These are phyloP conservation scores for Taphrina sp. DNA, from an alignment of 1,139 yeast genomes.

Conservation along the genomic window DNA sequence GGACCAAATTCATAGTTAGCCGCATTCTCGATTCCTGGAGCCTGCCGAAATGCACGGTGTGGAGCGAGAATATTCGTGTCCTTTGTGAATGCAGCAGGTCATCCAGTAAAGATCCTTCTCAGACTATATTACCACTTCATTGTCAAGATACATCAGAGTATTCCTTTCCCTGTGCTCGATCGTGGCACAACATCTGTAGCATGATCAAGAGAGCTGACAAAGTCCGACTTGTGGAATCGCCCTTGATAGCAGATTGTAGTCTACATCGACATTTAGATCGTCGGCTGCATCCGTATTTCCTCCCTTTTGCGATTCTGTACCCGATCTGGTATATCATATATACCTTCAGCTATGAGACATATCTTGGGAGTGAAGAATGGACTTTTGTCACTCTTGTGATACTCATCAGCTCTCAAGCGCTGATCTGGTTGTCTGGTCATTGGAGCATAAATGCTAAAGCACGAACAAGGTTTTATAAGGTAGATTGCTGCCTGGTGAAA, in stretches of 20 bases:
- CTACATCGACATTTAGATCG: slow-evolving; percentile 69
- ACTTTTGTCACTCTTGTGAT: slow-evolving; percentile 83
- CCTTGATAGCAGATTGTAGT: slow-evolving; percentile 48
- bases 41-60: no score
- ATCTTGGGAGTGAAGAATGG: slow-evolving; percentile 54
- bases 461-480: slow-evolving; percentile 60
- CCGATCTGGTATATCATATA: slow-evolving; percentile 69
- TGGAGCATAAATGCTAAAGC: slow-evolving; percentile 81
- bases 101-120: no score
- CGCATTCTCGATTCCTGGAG: no score
- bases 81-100: no score
- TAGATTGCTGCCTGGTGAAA: not conserved
- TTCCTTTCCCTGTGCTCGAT: no score
- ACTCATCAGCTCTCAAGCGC: slow-evolving; percentile 66
- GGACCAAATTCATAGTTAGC: no score
- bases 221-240: slow-evolving; percentile 12
- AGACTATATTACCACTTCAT: no score
- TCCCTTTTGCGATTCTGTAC: slow-evolving; percentile 79
- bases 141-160: no score
- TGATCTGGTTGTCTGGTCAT: slow-evolving; percentile 88
- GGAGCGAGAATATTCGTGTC: no score
- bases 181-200: no score
- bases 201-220: slow-evolving; percentile 46
- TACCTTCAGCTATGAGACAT: slow-evolving; percentile 59
- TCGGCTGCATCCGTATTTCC: slow-evolving; percentile 69